phyloP scores from a whole-genome alignment of 2,329 filamentous ascomycete genomes.

The Claviceps humidiphila region DNA sequence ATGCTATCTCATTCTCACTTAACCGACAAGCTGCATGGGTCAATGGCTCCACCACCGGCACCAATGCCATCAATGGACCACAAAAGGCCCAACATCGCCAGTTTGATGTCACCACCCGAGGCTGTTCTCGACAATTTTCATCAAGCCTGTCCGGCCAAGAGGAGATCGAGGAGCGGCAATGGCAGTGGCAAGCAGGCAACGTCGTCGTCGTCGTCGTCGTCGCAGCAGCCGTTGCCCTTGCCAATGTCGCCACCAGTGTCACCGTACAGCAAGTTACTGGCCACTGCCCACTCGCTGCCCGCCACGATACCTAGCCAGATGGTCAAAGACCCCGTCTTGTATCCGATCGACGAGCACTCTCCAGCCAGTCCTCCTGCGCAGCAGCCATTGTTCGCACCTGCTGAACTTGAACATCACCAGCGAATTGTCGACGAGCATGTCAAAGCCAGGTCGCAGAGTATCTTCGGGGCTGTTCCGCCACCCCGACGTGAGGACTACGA shows the following conservation, averaged over 20 bases:
- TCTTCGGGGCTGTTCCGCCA: conserved; percentile 31
- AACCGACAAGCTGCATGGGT: conserved; percentile 9
- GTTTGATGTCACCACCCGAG: conserved; percentile 50
- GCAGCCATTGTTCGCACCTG: conserved; percentile 35
- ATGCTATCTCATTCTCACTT: conserved; percentile 15
- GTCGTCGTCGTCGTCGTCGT: conserved; percentile 18
- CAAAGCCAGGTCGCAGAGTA: conserved; percentile 25
- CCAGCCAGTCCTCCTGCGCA: conserved; percentile 29
- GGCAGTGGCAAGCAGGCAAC: conserved; percentile 13
- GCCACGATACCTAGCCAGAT: conserved; percentile 16
- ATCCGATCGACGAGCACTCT: conserved; percentile 31
- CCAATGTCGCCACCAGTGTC: conserved; percentile 48
- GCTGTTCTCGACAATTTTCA: conserved; percentile 40
- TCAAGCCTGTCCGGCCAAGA: conserved; percentile 10
- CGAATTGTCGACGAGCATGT: conserved; percentile 39
- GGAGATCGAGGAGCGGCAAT: conserved; percentile 8
- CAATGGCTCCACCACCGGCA: conserved; percentile 18
- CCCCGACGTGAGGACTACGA: conserved; percentile 41
- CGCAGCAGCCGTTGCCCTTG: conserved; percentile 24
- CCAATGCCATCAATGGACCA: conserved; percentile 9
- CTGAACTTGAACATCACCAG: conserved; percentile 27
- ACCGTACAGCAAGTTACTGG: conserved; percentile 27
- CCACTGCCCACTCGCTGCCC: conserved; percentile 17
- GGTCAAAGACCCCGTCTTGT: conserved; percentile 44
- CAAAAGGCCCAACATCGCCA: conserved; percentile 38